Evolutionary conservation across 129 eudicot genomes (phyloP), one percentile per base, ranked within the genome.

Genomic region (Sambucus nigra): DNA sequence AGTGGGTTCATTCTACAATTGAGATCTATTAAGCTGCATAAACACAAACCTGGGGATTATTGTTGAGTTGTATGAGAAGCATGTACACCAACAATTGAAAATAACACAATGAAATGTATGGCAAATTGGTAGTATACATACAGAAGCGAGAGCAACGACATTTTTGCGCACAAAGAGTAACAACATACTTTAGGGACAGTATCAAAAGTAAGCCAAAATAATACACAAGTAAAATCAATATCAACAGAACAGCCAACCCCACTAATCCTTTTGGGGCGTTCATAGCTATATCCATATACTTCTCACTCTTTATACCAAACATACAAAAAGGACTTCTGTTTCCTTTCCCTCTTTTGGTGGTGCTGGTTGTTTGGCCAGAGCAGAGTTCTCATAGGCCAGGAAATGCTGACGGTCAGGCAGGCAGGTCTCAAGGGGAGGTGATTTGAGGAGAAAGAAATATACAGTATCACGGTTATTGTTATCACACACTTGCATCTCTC

Each of bases 321-420:
- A 68, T 64, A 53, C 69, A 72, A 52, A 58, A 57, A 33, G 59
- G 57, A 47, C 17, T 49, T 18, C 47, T 20, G 51, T 63, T 51
- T 27, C 44, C 18, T 15, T 14, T 39, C 39, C 40, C 26, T 53
- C 60, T 20, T 48, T 35, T 23, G 8, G 24, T 41, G 33, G 42
- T 49, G 1, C 23, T 9, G 45, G 57, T 51, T 5, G 28, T 5
- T 17, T n/a, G 57, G 46, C 54, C 50, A 58, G 39, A 28, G 42
- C 25, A 8, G 28, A 38, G 48, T 51, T 66, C 53, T 29, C 20
- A 12, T 25, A 45, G 70, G 48, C 47, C 63, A 59, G 27, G 45
- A 72, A 55, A 65, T 29, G 42, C 29, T 4, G 47, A 31, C 47
- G 45, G 62, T 50, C 22, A 15, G 5, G 39, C 72, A 38, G 46